Conservation (phyloP, 805 yeast species). For the Lipomyces mesembrius region DNA sequence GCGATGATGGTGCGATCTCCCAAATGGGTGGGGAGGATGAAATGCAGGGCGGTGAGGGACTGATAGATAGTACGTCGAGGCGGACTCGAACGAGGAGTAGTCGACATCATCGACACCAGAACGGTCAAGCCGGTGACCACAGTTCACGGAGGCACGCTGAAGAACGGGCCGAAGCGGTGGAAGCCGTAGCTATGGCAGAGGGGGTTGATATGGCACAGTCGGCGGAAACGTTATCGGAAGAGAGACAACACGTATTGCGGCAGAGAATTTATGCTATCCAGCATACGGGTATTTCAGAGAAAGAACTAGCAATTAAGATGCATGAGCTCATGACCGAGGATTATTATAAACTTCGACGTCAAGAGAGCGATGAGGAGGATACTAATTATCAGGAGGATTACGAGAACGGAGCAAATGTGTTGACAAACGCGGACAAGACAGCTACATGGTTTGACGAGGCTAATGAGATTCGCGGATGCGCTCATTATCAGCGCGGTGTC, state of each 20-base stretch:
- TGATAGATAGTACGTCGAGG: conserved; percentile 7
- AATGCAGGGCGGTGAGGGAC: not conserved
- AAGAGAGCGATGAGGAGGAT: conserved; percentile 42
- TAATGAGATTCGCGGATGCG: conserved; percentile 62
- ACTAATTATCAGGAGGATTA: conserved; percentile 25
- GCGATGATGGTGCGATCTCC: conserved; percentile 1
- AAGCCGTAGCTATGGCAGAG: not conserved
- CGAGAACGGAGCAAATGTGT: conserved; percentile 21
- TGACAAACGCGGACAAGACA: conserved; percentile 21
- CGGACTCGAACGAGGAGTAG: not conserved
- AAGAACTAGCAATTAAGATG: conserved; percentile 45
- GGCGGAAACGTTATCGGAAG: conserved; percentile 19
- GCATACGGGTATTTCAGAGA: conserved; percentile 42
- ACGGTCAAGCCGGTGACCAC: not conserved
- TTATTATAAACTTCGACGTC: conserved; percentile 39
- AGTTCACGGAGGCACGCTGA: not conserved
- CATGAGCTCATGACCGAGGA: conserved; percentile 48
- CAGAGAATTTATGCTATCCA: conserved; percentile 43
- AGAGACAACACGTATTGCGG: conserved; percentile 38
- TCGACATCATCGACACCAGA: not conserved
- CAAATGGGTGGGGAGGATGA: not conserved
- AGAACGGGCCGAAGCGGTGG: not conserved
- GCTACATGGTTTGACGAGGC: conserved; percentile 48
- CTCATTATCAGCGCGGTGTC: conserved; percentile 81
- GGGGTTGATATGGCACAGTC: conserved; percentile 1